These are phyloP conservation scores for Crepidotus variabilis DNA, from an alignment of 768 basidiomycete genomes.

Conservation along the genomic window DNA sequence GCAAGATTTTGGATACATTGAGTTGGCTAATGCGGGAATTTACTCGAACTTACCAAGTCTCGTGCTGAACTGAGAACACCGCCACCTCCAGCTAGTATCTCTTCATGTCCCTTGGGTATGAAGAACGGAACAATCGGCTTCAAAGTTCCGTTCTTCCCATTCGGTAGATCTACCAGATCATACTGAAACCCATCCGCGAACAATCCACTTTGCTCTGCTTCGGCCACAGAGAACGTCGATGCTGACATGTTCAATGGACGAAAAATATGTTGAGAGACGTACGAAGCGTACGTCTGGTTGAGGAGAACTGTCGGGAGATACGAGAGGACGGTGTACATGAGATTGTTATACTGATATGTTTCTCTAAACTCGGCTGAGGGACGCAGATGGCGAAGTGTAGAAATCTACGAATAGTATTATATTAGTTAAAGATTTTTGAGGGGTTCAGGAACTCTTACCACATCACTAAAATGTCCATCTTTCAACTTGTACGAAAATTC, in stretches of 20 bases:
- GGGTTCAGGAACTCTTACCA: slow-evolving; percentile 20
- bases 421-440: not conserved
- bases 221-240: slow-evolving; percentile 35
- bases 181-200: slow-evolving; percentile 35
- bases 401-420: slow-evolving; percentile 23
- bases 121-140: slow-evolving; percentile 36
- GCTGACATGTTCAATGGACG: slow-evolving; percentile 33
- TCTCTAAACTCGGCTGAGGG: slow-evolving; percentile 38
- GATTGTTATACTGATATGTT: slow-evolving; percentile 43
- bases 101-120: slow-evolving; percentile 33
- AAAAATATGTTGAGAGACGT: slow-evolving; percentile 35
- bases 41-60: slow-evolving; percentile 29
- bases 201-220: slow-evolving; percentile 28
- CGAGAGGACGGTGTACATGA: slow-evolving; percentile 40
- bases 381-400: slow-evolving; percentile 31
- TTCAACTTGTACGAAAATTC: slow-evolving; percentile 28
- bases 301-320: slow-evolving; percentile 34
- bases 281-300: slow-evolving; percentile 37
- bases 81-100: slow-evolving; percentile 37
- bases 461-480: slow-evolving; percentile 29
- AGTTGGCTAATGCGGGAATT: not conserved
- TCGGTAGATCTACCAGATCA: slow-evolving; percentile 27
- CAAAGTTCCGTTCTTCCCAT: slow-evolving; percentile 26
- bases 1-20: not conserved
- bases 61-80: slow-evolving; percentile 35